Evolutionary conservation across 2,329 filamentous ascomycete genomes (phyloP), one percentile per base, ranked within the genome.

Genomic region (Cordyceps javanica): DNA sequence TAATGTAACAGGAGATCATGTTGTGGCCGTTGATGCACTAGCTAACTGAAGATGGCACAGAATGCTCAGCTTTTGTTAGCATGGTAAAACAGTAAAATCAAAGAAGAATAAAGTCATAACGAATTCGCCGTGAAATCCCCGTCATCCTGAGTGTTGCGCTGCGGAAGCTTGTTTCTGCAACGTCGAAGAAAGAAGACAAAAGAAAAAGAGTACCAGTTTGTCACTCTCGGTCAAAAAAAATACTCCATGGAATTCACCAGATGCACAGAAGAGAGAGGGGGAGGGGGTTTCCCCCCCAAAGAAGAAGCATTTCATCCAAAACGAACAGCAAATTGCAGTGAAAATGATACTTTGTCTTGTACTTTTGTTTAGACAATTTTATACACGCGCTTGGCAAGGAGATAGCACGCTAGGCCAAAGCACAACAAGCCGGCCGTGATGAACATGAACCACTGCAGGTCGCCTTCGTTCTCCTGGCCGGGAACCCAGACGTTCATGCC

Each of bases 401-500:
- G 75, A 68, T 87, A 97, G 68, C 92, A 95, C 5, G 79, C 80
- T 28, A 92, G 68, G 0, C 91, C 94, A 72, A 97, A 97, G 19
- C 83, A 69, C 2, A 96, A 59, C 46, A 97, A 72, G 0, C 89
- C 89, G 1, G 78, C 88, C 1, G 91, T 94, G 66, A 87, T 85
- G 58, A 78, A 84, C 69, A 80, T 83, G 70, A 92, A 94, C 89
- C 89, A 94, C 25, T 75, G 77, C 53, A 93, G 73, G 65, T 88
- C 88, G 16, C 79, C 81, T 62, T 95, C 91, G 59, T 86, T 77
- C 46, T 93, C 88, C 71, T 97, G 93, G 2, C 94, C 94, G 0
- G 94, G 94, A 0, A 99, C 94, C 78, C 90, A 91, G 36, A 93
- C 89, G 78, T 99, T 99, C 93, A 97, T 97, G 53, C 93, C 94